Conservation (phyloP, 2,329 filamentous ascomycete genomes). For the Colletotrichum theobromicola region DNA sequence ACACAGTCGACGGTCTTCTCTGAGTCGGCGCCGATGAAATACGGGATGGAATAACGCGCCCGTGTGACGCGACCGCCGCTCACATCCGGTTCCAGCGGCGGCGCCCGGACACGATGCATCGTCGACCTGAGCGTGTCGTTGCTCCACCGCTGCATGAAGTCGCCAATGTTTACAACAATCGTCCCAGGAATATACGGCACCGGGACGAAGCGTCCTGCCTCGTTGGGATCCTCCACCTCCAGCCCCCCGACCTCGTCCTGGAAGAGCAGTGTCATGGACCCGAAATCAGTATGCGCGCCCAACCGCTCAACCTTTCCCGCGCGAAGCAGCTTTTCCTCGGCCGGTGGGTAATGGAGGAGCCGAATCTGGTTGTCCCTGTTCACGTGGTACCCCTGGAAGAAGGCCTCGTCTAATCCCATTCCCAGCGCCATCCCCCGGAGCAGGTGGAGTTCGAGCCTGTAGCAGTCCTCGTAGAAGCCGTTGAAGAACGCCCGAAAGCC, state of each 20-base stretch:
- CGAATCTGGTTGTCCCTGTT: slow-evolving; percentile 64
- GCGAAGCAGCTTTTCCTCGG: slow-evolving; percentile 31
- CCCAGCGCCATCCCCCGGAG: slow-evolving; percentile 53
- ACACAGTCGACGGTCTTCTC: slow-evolving; percentile 57
- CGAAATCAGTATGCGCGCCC: slow-evolving; percentile 36
- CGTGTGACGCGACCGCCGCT: slow-evolving; percentile 46
- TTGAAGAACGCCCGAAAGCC: slow-evolving; percentile 33
- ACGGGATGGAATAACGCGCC: slow-evolving; percentile 64
- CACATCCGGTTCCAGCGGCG: slow-evolving; percentile 13
- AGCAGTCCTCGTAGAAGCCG: slow-evolving; percentile 47
- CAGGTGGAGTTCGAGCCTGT: slow-evolving; percentile 45
- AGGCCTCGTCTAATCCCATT: slow-evolving; percentile 28
- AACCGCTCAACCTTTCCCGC: slow-evolving; percentile 21
- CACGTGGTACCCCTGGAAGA: slow-evolving; percentile 49
- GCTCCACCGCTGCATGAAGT: slow-evolving; percentile 44
- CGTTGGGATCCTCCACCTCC: slow-evolving; percentile 46
- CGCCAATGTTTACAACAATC: slow-evolving; percentile 43
- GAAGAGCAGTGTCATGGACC: slow-evolving; percentile 52
- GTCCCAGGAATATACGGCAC: slow-evolving; percentile 33
- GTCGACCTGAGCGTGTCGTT: slow-evolving; percentile 39
- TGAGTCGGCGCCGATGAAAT: slow-evolving; percentile 59
- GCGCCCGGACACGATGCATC: slow-evolving; percentile 29
- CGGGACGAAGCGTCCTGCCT: slow-evolving; percentile 37
- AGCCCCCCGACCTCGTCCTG: slow-evolving; percentile 51
- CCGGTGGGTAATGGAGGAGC: slow-evolving; percentile 57